phyloP scores from a whole-genome alignment of 148 eudicot genomes.

The Simmondsia chinensis region DNA sequence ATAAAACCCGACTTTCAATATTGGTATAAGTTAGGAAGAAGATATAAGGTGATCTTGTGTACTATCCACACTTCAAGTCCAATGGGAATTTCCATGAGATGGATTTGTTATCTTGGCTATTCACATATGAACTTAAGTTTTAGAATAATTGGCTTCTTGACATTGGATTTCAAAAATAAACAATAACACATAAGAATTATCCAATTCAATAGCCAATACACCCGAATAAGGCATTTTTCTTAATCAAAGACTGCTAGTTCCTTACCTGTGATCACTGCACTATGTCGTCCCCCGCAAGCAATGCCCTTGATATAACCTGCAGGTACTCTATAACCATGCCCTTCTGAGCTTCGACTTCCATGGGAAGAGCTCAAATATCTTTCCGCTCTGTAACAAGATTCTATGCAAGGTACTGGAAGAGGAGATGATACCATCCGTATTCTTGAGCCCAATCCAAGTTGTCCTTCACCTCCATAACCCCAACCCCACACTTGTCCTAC shows the following conservation, averaged over 20 bases:
- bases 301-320: slow-evolving; percentile 79
- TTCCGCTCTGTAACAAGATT: slow-evolving; percentile 50
- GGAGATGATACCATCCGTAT: slow-evolving; percentile 96
- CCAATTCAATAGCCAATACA: no score
- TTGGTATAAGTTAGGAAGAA: no score
- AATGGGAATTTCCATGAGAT: no score
- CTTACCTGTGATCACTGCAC: slow-evolving; percentile 92
- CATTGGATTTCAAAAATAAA: no score
- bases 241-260: background rate
- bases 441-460: slow-evolving; percentile 86
- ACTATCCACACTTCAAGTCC: no score
- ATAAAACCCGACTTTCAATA: no score
- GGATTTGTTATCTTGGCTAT: no score
- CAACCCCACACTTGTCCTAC: slow-evolving; percentile 99
- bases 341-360: slow-evolving; percentile 36
- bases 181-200: no score
- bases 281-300: slow-evolving; percentile 97
- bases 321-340: slow-evolving; percentile 57
- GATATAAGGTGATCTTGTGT: no score
- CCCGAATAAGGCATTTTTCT: no score
- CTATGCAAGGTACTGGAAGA: slow-evolving; percentile 84
- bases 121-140: no score
- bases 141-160: no score
- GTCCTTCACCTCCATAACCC: slow-evolving; percentile 99
- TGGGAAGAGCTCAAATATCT: slow-evolving; percentile 35